Evolutionary conservation across 2,329 filamentous ascomycete genomes (phyloP).

Genomic region (Metarhizium robertsii): DNA sequence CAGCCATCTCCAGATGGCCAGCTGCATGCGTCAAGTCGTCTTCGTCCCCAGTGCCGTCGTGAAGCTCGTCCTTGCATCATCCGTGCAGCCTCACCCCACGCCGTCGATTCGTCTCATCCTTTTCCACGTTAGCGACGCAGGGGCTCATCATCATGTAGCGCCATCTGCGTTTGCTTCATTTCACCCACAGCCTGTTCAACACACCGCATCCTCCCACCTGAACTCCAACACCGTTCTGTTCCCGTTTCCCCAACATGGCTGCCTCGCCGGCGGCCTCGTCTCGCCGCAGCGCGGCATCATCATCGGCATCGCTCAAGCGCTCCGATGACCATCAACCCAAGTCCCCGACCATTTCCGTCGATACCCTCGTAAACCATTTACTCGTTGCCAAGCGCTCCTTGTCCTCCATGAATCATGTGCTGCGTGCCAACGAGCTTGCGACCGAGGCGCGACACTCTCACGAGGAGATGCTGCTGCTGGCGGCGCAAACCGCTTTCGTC

Average conservation of each 20-base stretch:
- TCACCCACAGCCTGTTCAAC: not conserved
- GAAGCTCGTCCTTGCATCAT: not conserved
- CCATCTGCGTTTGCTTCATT: not conserved
- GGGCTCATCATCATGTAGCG: conserved; percentile 5
- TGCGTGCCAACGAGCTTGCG: conserved; percentile 79
- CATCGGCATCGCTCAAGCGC: conserved; percentile 23
- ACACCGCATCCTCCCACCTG: not conserved
- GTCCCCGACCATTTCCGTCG: conserved; percentile 37
- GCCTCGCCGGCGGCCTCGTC: conserved; percentile 24
- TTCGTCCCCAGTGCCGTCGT: not conserved
- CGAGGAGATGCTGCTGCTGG: conserved; percentile 68
- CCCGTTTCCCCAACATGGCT: conserved; percentile 19
- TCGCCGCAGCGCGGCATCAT: conserved; percentile 27
- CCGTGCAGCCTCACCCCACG: not conserved
- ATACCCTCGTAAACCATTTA: conserved; percentile 74
- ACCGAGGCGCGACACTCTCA: conserved; percentile 64
- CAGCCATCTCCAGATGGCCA: not conserved
- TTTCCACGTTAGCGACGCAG: not conserved
- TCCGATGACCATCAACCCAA: conserved; percentile 15
- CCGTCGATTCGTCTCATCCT: not conserved
- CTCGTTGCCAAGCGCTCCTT: conserved; percentile 82
- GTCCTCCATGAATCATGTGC: conserved; percentile 72
- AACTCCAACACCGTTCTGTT: not conserved
- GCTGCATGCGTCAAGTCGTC: not conserved
- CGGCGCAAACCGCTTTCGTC: conserved; percentile 60